Evolutionary conservation across 23 red algal genomes (phyloP).

Genomic region (Gracilariopsis chorda): DNA sequence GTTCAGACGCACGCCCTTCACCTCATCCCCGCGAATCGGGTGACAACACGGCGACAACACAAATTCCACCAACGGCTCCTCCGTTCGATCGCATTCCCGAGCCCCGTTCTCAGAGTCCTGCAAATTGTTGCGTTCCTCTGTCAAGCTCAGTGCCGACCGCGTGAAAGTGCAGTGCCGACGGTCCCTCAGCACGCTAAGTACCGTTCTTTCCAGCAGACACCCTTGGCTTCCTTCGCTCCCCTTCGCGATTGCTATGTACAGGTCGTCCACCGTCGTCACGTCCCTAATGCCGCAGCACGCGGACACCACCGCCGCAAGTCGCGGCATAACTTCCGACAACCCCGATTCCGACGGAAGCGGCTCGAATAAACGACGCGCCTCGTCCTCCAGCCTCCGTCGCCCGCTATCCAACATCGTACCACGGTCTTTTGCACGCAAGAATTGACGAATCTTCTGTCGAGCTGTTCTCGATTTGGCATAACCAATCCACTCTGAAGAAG

Average conservation of each 20-base stretch:
- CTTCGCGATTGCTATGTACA: conserved; percentile 61
- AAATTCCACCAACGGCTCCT: not conserved
- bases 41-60: conserved; percentile 72
- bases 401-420: conserved; percentile 64
- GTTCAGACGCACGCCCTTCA: conserved; percentile 41
- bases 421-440: conserved; percentile 61
- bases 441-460: conserved; percentile 78
- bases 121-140: too few relatives aligned
- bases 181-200: conserved; percentile 59
- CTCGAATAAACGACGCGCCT: conserved; percentile 35
- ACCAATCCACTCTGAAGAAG: conserved; percentile 83
- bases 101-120: not conserved
- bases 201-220: conserved; percentile 36
- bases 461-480: conserved; percentile 86
- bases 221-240: not conserved
- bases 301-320: conserved; percentile 40
- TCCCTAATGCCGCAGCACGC: conserved; percentile 9
- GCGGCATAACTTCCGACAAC: conserved; percentile 48
- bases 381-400: conserved; percentile 56
- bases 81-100: not conserved
- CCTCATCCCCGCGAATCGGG: conserved; percentile 76
- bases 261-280: conserved; percentile 25
- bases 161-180: conserved; percentile 21
- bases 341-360: conserved; percentile 53
- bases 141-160: not conserved